A percentile compares a stretch with the other conserved stretches of the same genome.
Evolutionary conservation across 192 early-diverging fungal species (phyloP).

Genomic region (Haplosporangium gracile): DNA sequence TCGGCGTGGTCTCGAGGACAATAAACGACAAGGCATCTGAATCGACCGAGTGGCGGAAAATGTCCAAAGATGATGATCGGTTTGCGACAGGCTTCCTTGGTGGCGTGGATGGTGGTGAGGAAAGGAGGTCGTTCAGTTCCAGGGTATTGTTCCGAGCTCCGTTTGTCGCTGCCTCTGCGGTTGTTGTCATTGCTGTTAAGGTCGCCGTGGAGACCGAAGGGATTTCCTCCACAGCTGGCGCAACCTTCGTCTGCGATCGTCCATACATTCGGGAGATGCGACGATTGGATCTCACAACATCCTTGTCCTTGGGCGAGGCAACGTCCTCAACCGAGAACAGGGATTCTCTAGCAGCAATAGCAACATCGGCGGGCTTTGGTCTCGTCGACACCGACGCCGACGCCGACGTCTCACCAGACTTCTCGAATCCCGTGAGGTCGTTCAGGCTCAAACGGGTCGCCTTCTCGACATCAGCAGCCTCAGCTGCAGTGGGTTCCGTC

Average conservation of each 20-base stretch:
- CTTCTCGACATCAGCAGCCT: conserved; percentile 12
- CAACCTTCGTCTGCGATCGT: not conserved
- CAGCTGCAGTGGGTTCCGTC: not conserved
- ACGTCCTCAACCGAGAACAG: not conserved
- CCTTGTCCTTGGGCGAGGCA: not conserved
- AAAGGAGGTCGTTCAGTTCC: not conserved
- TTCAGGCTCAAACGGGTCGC: conserved; percentile 13
- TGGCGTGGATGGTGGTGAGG: conserved; percentile 17
- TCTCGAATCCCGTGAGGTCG: not conserved
- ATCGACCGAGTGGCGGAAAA: not conserved
- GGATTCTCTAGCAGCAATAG: not conserved
- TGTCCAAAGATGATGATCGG: not conserved
- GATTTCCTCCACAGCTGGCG: not conserved
- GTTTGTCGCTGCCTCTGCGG: not conserved
- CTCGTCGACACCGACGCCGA: not conserved
- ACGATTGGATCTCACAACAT: not conserved
- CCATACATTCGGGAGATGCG: conserved; percentile 21
- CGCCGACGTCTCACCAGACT: not conserved
- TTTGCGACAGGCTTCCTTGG: not conserved
- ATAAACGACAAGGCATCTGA: conserved; percentile 13
- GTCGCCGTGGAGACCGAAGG: not conserved
- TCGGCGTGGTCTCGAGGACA: conserved; percentile 16
- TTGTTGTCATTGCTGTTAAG: not conserved
- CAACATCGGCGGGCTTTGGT: not conserved
- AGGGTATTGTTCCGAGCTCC: not conserved